A percentile compares a stretch with the other conserved stretches of the same genome.
Conservation (phyloP, 2,329 filamentous ascomycete species). For the Onygena corvina region DNA sequence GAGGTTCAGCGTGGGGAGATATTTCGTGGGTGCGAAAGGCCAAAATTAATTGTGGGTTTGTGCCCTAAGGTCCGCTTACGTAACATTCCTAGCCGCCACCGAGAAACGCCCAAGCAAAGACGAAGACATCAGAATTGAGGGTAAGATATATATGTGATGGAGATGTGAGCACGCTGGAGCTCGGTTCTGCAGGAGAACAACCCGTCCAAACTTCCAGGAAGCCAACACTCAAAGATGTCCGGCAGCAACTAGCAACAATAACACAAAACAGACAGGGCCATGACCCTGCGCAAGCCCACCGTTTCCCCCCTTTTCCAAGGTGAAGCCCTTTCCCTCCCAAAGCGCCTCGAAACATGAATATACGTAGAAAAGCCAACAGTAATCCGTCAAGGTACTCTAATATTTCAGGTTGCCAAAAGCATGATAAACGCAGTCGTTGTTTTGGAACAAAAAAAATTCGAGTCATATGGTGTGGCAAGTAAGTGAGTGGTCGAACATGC, state of each 20-base stretch:
- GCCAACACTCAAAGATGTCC: neutral
- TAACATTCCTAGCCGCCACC: neutral
- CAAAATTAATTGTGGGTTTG: neutral
- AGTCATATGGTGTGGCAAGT: neutral
- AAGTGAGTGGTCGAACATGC: neutral
- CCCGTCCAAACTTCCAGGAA: neutral
- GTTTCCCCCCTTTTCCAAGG: neutral
- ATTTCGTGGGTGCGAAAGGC: neutral
- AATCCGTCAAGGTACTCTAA: slow-evolving; percentile 3
- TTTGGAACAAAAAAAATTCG: slow-evolving; percentile 1
- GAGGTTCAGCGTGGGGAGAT: neutral
- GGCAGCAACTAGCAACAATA: neutral
- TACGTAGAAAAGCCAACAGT: slow-evolving; percentile 4
- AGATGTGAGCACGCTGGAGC: neutral
- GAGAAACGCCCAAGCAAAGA: neutral
- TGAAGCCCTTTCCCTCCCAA: neutral
- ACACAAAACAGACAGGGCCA: neutral
- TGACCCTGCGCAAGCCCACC: neutral
- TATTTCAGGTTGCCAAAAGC: slow-evolving; percentile 1
- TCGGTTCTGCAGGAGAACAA: neutral
- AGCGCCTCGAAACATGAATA: slow-evolving; percentile 5
- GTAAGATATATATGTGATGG: neutral
- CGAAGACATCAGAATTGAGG: neutral
- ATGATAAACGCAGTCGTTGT: slow-evolving; percentile 1
- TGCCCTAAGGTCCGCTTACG: neutral